Base-by-base conservation (phyloP, 495 filamentous ascomycete species). In the Stereocaulon alpinum region DNA sequence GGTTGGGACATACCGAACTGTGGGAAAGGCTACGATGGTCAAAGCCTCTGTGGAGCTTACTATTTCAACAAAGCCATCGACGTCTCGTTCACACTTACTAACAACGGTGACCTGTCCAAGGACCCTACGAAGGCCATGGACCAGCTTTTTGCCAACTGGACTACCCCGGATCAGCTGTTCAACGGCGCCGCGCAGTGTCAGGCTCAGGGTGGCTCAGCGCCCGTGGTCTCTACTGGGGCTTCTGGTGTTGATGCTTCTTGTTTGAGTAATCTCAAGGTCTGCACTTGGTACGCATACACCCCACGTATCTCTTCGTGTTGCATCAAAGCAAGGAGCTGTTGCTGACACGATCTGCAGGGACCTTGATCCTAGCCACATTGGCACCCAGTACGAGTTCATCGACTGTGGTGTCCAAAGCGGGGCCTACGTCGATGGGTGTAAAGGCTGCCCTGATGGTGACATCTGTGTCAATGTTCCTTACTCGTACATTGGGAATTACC, bases 111-210 rank as follows among this genome's bases (percentile, higher is more conserved):
- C 5, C 11, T 51, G 15, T 40, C 37, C 0, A 17, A 22, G 0
- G 37, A 60, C n/a, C 40, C 58, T 2, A 60, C 50, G 12, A 0
- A 6, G 10, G 50, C 40, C 22, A 1, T 52, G 37, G 5, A 37
- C 4, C 12, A 37, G 0, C 42, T 60, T 6, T 53, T 55, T 27
- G 43, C 44, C 1, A 55, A 45, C 9, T 55, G 49, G 49, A 47
- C 58, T 22, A 55, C 40, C 9, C 49, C 49, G 4, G 50, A 55
- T 55, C 29, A 44, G n/a, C 27, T 60, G 3, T 55, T 53, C 29
- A 48, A 55, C 4, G 51, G 58, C 24, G 58, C 58, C 1, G 47
- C 47, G 4, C 57, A 59, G n/a, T 59, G 57, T 10, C 34, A 59
- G 41, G 48, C 4, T 2, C 43, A 59, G 27, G 57, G 57, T 24